Conservation (phyloP, 2,329 filamentous ascomycete genomes). For the Metarhizium guizhouense region DNA sequence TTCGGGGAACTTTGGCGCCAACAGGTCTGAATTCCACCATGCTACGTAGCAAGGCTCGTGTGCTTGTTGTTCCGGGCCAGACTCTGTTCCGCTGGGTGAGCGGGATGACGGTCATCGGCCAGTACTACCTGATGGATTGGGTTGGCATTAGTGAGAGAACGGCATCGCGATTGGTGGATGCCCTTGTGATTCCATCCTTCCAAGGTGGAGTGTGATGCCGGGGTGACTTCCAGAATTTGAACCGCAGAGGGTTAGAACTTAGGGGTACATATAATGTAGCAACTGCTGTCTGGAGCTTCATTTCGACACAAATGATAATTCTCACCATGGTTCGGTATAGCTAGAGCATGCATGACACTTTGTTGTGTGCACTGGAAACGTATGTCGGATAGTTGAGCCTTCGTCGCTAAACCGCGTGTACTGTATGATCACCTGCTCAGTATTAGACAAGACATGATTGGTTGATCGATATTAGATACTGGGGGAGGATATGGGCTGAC, state of each 20-base stretch:
- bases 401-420: too few relatives aligned
- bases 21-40: neutral
- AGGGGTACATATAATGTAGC: too few relatives aligned
- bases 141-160: neutral
- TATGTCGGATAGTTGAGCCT: too few relatives aligned
- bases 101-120: neutral
- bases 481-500: too few relatives aligned
- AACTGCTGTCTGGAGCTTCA: neutral
- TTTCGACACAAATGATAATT: neutral
- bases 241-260: neutral
- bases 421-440: too few relatives aligned
- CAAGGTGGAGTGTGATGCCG: neutral
- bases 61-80: neutral
- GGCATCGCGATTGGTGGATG: slow-evolving; percentile 2
- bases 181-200: neutral
- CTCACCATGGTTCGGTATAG: too few relatives aligned
- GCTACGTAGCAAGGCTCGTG: neutral
- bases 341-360: too few relatives aligned
- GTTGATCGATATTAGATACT: too few relatives aligned
- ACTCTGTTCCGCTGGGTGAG: neutral
- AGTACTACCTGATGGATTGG: neutral
- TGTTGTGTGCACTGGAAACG: too few relatives aligned
- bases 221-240: neutral
- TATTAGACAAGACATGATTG: too few relatives aligned
- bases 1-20: neutral